Base-by-base conservation (phyloP, 2,329 filamentous ascomycete genomes). In the Lachnellula hyalina region DNA sequence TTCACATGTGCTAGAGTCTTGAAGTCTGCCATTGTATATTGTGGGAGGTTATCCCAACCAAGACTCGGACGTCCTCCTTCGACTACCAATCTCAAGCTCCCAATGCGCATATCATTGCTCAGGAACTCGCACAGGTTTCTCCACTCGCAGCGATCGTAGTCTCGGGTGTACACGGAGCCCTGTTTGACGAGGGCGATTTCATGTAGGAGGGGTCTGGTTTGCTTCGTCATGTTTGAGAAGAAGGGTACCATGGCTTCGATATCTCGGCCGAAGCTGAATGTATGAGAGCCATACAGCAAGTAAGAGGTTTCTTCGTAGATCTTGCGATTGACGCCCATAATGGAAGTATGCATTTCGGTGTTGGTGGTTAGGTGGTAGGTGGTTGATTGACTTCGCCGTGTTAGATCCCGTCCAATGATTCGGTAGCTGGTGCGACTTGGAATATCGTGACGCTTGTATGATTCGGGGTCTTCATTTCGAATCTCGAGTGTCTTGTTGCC, bases 241-340 rank as follows among this genome's bases (percentile, higher is more conserved):
- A 86, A 86, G 0, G 82, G 81, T 1, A 78, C 74, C 5, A 83
- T 74, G 15, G 82, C 80, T 67, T 86, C 83, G 59, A 86, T 73
- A 67, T 82, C 75, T 47, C 75, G 74, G 57, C 77, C 78, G 66
- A 86, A 86, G 62, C 80, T 77, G 66, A 86, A 85, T 0, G 72
- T 72, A 65, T 84, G 80, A 53, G 67, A 71, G 7, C 72, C 73
- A 67, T 86, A 86, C 3, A 86, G 71, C 15, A 81, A 65, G 54
- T 78, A 73, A 4, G 77, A 71, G n/a, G 79, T 77, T 66, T 86
- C 83, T 55, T 74, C 71, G 65, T 84, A 73, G 49, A 84, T 71
- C 52, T 73, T 72, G 41, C 72, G 71, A 63, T 72, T 77, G 19
- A 71, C 72, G 49, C 69, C 63, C 74, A 82, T 70, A 62, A 80